Evolutionary conservation across 306 rosid genomes (phyloP).

Genomic region (Alnus rubra): DNA sequence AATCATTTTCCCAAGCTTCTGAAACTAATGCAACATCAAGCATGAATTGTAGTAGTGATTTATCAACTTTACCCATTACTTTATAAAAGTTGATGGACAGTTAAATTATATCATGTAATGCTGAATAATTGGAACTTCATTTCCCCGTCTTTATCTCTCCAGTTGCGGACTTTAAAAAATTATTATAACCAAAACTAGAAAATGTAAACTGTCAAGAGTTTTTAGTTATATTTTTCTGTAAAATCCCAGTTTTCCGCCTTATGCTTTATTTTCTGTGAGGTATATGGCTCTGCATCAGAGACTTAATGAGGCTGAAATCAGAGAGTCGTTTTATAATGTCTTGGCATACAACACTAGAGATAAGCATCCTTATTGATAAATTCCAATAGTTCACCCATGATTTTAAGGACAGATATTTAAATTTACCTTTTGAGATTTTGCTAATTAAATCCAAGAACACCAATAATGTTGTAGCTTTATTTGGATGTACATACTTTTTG

Average conservation of each 20-base stretch:
- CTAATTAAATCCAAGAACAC: conserved; percentile 2
- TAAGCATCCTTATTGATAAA: conserved; percentile 3
- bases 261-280: neutral
- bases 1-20: neutral
- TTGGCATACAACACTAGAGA: neutral
- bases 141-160: neutral
- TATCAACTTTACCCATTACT: neutral
- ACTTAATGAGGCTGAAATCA: conserved; percentile 11
- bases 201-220: neutral
- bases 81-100: neutral
- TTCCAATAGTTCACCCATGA: neutral
- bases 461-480: conserved; percentile 3
- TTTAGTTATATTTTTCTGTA: neutral
- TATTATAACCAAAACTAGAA: neutral
- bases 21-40: neutral
- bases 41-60: neutral
- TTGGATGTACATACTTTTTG: conserved; percentile 8
- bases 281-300: neutral
- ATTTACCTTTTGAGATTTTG: neutral
- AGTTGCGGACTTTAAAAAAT: neutral
- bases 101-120: conserved; percentile 7
- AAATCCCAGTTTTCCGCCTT: neutral
- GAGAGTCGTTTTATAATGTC: conserved; percentile 20
- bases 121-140: neutral
- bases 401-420: neutral